phyloP scores from a whole-genome alignment of 2,329 filamentous ascomycete genomes.

The Tricladium varicosporioides region DNA sequence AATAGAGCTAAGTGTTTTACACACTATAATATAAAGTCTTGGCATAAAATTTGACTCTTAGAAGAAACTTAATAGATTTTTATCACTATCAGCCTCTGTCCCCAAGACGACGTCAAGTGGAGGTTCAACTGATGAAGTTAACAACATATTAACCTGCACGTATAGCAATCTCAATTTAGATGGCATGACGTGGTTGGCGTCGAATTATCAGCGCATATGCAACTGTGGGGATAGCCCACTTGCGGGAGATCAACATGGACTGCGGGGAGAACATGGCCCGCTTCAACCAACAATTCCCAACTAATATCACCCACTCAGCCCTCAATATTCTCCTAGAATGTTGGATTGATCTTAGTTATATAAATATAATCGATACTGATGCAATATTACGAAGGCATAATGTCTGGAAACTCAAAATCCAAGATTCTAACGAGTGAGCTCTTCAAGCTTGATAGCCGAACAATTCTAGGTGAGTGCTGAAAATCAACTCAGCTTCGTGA shows the following conservation, averaged over 20 bases:
- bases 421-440: conserved; percentile 7
- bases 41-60: too few species aligned
- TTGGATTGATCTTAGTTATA: neutral
- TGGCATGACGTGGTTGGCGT: neutral
- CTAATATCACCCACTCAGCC: neutral
- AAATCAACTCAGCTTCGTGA: neutral
- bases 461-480: conserved; percentile 7
- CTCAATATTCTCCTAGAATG: neutral
- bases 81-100: too few species aligned
- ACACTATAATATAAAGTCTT: too few species aligned
- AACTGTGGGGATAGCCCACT: neutral
- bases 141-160: too few species aligned
- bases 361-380: neutral
- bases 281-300: neutral
- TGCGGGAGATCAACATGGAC: neutral
- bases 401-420: neutral
- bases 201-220: too few species aligned
- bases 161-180: neutral
- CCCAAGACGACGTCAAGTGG: too few species aligned
- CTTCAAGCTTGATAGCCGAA: conserved; percentile 11
- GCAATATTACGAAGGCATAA: neutral
- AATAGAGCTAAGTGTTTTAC: neutral
- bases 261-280: neutral
- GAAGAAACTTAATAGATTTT: too few species aligned
- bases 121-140: too few species aligned